Base-by-base conservation (phyloP, 2,329 filamentous ascomycete species). In the Thermothelomyces thermophilus region DNA sequence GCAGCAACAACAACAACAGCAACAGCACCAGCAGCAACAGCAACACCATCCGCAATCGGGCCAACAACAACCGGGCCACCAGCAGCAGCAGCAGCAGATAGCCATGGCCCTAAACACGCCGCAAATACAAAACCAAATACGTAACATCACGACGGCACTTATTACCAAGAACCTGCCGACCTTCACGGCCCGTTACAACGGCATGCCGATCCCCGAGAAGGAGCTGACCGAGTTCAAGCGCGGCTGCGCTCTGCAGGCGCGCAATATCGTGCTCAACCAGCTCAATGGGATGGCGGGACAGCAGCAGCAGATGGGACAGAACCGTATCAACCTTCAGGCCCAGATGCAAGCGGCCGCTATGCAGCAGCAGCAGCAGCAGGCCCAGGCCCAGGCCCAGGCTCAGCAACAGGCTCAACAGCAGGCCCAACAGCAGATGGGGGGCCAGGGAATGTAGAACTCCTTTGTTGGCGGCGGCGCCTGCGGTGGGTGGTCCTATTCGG, bases 171-270 rank as follows among this genome's bases (percentile, higher is more conserved):
- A 72, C 46, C 55, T 79, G 8, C 57, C 50, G 0, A 43, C 49
- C 1, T 52, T 71, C 2, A 62, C 64, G 0, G 57, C 58, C 1
- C 70, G 69, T 16, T 74, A 65, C 48, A 73, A 73, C 10, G 68
- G 70, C 0, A 49, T 58, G 1, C 69, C 70, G 26, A 71, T 80
- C 3, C 76, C 77, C 0, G 64, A 58, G 0, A 75, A 79, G 0
- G 46, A 67, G 1, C 50, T 73, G 24, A 69, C 74, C 0, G 68
- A 67, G 28, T 70, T 78, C 24, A 77, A 74, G 60, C 60, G 64
- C 16, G 56, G 58, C 1, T 77, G 75, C 24, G 37, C 66, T 3
- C 33, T 52, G 0, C 69, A 68, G 51, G 74, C 75, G 1, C 66
- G 65, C 36, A 58, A 58, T 11, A 42, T 65, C n/a, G 52, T 72